Conservation (phyloP, 176 grass and related monocot species). For the Eremochloa ophiuroides region DNA sequence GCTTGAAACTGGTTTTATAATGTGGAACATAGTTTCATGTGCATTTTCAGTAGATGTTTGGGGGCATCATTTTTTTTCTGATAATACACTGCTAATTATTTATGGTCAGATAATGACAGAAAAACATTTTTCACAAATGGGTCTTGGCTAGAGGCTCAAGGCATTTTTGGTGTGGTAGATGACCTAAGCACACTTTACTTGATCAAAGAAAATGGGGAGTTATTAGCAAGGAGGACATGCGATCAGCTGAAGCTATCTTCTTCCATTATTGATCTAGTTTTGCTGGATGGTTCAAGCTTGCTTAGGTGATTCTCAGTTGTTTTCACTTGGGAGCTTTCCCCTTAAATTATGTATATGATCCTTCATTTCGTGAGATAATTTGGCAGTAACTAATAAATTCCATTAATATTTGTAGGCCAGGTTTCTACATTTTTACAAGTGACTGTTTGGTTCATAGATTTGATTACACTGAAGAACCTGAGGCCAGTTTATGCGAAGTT, state of each 20-base stretch:
- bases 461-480: constrained; percentile 49
- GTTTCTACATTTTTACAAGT: constrained; percentile 58
- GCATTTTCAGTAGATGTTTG: neutral
- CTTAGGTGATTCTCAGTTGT: constrained; percentile 48
- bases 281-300: constrained; percentile 48
- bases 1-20: neutral
- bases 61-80: neutral
- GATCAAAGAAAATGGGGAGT: constrained; percentile 74
- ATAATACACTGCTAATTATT: constrained; percentile 26
- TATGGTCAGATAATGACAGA: constrained; percentile 75
- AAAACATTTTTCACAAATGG: constrained; percentile 57
- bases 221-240: constrained; percentile 64
- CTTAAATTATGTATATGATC: constrained; percentile 1
- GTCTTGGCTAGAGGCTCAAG: constrained; percentile 76
- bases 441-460: constrained; percentile 69
- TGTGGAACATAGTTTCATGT: constrained; percentile 21
- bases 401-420: constrained; percentile 47
- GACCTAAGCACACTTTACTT: constrained; percentile 65
- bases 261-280: constrained; percentile 50
- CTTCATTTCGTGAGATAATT: constrained; percentile 10
- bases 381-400: constrained; percentile 32
- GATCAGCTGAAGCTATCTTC: constrained; percentile 68
- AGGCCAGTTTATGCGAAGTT: constrained; percentile 33
- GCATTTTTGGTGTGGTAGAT: constrained; percentile 68
- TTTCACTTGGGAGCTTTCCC: constrained; percentile 24